A percentile compares a stretch with the other conserved stretches of the same genome.
These are phyloP conservation scores for Ramalina peruviana DNA, from an alignment of 495 filamentous ascomycete genomes.

Conservation along the genomic window DNA sequence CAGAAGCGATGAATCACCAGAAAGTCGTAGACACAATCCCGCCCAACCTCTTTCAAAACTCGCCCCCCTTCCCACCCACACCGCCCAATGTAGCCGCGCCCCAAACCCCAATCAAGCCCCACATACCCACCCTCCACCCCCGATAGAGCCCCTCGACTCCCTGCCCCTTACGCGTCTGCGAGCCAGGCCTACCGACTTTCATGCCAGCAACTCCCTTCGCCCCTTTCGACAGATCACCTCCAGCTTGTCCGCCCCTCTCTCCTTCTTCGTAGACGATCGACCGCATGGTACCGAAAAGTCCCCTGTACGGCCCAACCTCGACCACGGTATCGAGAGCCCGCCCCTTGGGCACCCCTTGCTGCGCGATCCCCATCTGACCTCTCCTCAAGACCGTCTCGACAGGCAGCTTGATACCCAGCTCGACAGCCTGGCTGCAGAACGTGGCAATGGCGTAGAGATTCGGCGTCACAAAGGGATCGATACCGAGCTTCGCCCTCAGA, in stretches of 20 bases:
- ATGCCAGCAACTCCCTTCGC: conserved; percentile 4
- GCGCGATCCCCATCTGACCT: conserved; percentile 56
- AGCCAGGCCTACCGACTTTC: conserved; percentile 19
- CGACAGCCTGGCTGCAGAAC: conserved; percentile 62
- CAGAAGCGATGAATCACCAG: not conserved
- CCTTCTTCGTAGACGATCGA: conserved; percentile 76
- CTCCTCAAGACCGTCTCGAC: conserved; percentile 84
- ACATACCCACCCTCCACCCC: conserved; percentile 91
- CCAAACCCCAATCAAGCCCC: conserved; percentile 87
- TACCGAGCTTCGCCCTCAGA: conserved; percentile 58
- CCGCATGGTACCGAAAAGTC: conserved; percentile 79
- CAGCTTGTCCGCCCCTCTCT: conserved; percentile 21
- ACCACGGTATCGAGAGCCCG: conserved; percentile 58
- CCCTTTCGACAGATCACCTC: conserved; percentile 6
- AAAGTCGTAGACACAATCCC: not conserved
- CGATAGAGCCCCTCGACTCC: conserved; percentile 76
- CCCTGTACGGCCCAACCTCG: conserved; percentile 57
- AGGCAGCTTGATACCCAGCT: conserved; percentile 72
- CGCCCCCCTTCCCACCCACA: conserved; percentile 31
- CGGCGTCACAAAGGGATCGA: conserved; percentile 74
- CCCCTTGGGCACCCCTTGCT: conserved; percentile 15
- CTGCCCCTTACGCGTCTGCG: conserved; percentile 51
- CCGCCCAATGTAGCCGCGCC: conserved; percentile 48
- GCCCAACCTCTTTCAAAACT: conserved; percentile 29
- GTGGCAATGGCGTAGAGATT: conserved; percentile 61